A percentile compares a stretch with the other conserved stretches of the same genome.
These are phyloP conservation scores for Kockiozyma suomiensis DNA, from an alignment of 805 yeast species.

Conservation along the genomic window DNA sequence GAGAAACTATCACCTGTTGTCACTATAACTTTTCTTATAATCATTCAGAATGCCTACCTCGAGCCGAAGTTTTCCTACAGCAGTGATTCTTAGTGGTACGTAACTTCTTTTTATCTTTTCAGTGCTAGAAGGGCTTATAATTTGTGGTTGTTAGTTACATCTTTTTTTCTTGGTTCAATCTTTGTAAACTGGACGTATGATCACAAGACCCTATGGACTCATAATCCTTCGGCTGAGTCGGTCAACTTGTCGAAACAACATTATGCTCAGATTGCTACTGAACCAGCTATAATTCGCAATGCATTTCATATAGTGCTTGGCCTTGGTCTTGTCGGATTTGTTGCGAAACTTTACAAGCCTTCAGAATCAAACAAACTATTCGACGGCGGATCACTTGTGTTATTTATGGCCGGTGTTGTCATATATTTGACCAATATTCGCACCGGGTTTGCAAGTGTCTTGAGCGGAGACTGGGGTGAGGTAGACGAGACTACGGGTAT, in stretches of 20 bases:
- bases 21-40: background rate
- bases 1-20: too few relatives aligned
- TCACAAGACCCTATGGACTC: slow-evolving; percentile 68
- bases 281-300: slow-evolving; percentile 62
- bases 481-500: slow-evolving; percentile 83
- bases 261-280: slow-evolving; percentile 70
- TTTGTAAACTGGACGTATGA: slow-evolving; percentile 84
- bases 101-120: background rate
- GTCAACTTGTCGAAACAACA: slow-evolving; percentile 68
- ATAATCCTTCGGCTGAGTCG: slow-evolving; percentile 53
- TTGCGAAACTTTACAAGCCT: slow-evolving; percentile 85
- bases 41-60: slow-evolving; percentile 26
- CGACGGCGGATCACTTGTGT: slow-evolving; percentile 84
- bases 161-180: slow-evolving; percentile 79
- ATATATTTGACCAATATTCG: slow-evolving; percentile 85
- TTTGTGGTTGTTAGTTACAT: too few relatives aligned
- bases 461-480: slow-evolving; percentile 88
- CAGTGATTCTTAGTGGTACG: slow-evolving; percentile 30
- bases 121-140: too few relatives aligned
- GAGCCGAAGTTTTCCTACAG: slow-evolving; percentile 28
- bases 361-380: slow-evolving; percentile 78
- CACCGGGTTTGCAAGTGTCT: slow-evolving; percentile 71
- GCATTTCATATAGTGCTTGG: slow-evolving; percentile 62
- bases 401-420: slow-evolving; percentile 70
- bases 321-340: slow-evolving; percentile 71